Percentiles rank a stretch among this genome's conserved stretches.
Conservation (phyloP, 495 filamentous ascomycete species). For the Rhizodiscina lignyota region DNA sequence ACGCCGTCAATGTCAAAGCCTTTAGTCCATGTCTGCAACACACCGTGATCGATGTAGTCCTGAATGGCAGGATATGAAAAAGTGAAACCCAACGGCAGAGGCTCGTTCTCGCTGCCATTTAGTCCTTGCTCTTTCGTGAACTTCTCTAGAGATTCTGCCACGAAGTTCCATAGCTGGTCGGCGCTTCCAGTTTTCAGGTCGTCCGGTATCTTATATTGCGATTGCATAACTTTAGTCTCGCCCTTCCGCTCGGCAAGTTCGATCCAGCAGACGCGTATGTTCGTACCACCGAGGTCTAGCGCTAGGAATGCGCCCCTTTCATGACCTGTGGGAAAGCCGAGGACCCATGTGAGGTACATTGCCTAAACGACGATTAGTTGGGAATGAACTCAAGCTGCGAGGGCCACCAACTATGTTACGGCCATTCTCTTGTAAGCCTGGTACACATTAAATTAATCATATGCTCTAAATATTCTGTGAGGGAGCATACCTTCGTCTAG, state of each 20-base stretch:
- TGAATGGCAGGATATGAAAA: slow-evolving; percentile 7
- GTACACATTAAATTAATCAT: too few species aligned
- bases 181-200: slow-evolving; percentile 5
- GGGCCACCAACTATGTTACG: too few species aligned
- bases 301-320: not conserved
- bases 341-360: too few species aligned
- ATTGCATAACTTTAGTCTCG: slow-evolving; percentile 2
- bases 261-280: not conserved
- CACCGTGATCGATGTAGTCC: slow-evolving; percentile 8
- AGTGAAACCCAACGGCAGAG: slow-evolving; percentile 8
- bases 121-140: slow-evolving; percentile 3
- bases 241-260: slow-evolving; percentile 1
- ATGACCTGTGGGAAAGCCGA: too few species aligned
- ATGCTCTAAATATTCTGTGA: too few species aligned
- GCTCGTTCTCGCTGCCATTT: slow-evolving; percentile 1
- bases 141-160: slow-evolving; percentile 1
- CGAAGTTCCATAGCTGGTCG: slow-evolving; percentile 4
- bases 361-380: too few species aligned
- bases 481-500: too few species aligned
- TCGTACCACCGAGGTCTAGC: not conserved
- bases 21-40: slow-evolving; percentile 9
- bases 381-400: too few species aligned
- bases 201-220: slow-evolving; percentile 1
- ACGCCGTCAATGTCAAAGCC: slow-evolving; percentile 7
- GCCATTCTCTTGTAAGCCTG: too few species aligned